Evolutionary conservation across 1,284 basidiomycete genomes (phyloP), one percentile per base, ranked within the genome.

Genomic region (Ganoderma lucidum): DNA sequence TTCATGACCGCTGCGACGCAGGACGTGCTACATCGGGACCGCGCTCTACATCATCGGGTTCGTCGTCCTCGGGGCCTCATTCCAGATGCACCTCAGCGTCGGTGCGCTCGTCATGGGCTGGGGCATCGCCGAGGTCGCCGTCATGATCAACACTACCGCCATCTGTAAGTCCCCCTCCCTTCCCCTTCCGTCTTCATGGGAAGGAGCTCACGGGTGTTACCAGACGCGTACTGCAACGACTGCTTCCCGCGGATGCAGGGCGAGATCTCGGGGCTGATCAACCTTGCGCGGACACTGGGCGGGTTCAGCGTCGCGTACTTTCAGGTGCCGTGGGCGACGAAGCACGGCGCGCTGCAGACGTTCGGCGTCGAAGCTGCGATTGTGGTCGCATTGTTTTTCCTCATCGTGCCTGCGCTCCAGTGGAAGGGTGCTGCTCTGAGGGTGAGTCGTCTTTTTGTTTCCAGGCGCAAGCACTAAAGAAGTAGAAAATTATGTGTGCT

Each of bases 121-220:
- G 90, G 90, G 89, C 0, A 86, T 91, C 59, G 86, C 89, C 0
- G 84, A 88, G 69, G 78, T 88, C 6, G 83, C 87, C 0, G 80
- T 87, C 68, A 92, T 92, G 89, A 82, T 92, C 73, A 88, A 86
- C 74, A 92, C 90, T 0, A 88, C 90, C 41, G 89, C 86, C 1
- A 82, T 91, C 63, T 91, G 86, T 88, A 62, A 68, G 87, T 80
- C 23, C 14, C 44, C 2, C 85, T 69, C 4, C 12, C 48, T 48
- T n/a, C 45, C 45, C 2, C n/a, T 17, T 17, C 10, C 1, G 58
- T 8, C n/a, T n/a, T 23, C 6, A 23, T 17, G n/a, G 15, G 6
- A 23, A 4, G 10, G 23, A 6, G n/a, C 58, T 39, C 19, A 59
- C 12, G 28, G 30, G 10, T 28, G 5, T 14, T 14, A 61, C 17